A percentile compares a stretch with the other conserved stretches of the same genome.
These are phyloP conservation scores for Alternaria sp. DNA, from an alignment of 2,329 filamentous ascomycete species.

Conservation along the genomic window DNA sequence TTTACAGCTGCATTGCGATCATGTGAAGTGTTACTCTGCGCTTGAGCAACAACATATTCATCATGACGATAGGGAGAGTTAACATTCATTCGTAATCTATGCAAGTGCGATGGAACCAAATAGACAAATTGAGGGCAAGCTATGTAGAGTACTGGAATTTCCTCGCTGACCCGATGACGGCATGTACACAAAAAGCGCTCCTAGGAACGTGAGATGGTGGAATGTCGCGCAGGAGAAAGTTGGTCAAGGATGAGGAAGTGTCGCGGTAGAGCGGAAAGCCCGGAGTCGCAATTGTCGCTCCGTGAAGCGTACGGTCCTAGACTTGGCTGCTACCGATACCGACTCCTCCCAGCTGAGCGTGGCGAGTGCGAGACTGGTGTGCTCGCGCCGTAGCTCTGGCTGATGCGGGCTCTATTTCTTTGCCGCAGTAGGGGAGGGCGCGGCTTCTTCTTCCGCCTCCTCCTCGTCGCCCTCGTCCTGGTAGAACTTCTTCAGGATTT, in stretches of 20 bases:
- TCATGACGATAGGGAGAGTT: neutral
- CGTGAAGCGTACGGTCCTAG: conserved; percentile 1
- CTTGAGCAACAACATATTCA: neutral
- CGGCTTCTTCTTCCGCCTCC: conserved; percentile 48
- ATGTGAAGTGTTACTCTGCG: neutral
- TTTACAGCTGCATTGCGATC: neutral
- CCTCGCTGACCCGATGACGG: conserved; percentile 15
- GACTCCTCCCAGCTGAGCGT: conserved; percentile 2
- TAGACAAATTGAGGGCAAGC: conserved; percentile 7
- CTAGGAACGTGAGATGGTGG: conserved; percentile 2
- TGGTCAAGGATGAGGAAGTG: conserved; percentile 6
- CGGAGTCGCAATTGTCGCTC: conserved; percentile 3
- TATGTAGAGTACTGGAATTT: conserved; percentile 10
- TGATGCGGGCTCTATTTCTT: neutral
- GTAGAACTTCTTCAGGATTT: conserved; percentile 74
- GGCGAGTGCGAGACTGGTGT: conserved; percentile 14
- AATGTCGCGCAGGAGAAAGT: conserved; percentile 8
- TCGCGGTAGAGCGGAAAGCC: conserved; percentile 3
- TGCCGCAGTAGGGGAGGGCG: neutral
- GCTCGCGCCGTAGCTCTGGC: conserved; percentile 11
- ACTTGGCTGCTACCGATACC: neutral
- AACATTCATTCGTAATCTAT: conserved; percentile 1
- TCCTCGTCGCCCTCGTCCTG: conserved; percentile 50
- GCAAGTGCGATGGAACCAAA: conserved; percentile 1
- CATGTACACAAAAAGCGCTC: conserved; percentile 12